Evolutionary conservation across 23 red algal species (phyloP).

Genomic region (Gracilaria vermiculophylla): DNA sequence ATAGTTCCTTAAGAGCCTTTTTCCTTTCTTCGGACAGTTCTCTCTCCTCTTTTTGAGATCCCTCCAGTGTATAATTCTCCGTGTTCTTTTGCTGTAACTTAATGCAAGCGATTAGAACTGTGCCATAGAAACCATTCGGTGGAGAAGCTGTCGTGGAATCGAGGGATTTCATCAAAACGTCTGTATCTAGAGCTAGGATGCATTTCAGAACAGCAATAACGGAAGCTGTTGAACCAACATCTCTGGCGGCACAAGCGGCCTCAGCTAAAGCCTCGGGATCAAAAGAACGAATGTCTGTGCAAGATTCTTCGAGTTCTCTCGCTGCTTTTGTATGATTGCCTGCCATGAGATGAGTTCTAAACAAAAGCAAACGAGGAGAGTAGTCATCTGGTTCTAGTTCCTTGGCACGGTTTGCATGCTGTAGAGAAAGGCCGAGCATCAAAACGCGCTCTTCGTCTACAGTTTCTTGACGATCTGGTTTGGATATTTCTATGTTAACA

Average conservation of each 20-base stretch:
- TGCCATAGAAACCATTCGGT: slow-evolving; percentile 58
- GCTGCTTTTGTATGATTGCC: slow-evolving; percentile 41
- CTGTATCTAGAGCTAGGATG: slow-evolving; percentile 37
- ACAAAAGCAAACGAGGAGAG: slow-evolving; percentile 58
- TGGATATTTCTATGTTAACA: not conserved
- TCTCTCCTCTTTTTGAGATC: not conserved
- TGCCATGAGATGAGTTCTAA: slow-evolving; percentile 38
- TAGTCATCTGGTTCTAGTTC: slow-evolving; percentile 51
- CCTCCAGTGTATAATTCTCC: not conserved
- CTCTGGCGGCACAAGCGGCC: slow-evolving; percentile 65
- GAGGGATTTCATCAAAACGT: not conserved
- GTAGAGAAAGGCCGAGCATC: slow-evolving; percentile 21
- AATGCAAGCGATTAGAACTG: slow-evolving; percentile 49
- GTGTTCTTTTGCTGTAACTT: slow-evolving; percentile 15
- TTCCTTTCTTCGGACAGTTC: not conserved
- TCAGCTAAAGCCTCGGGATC: slow-evolving; percentile 57
- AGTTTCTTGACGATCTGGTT: not conserved
- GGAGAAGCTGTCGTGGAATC: not conserved
- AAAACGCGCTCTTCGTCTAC: not conserved
- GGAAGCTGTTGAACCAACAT: slow-evolving; percentile 40
- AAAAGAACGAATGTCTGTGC: slow-evolving; percentile 47
- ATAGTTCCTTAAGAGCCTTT: not conserved
- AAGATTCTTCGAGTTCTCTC: slow-evolving; percentile 15
- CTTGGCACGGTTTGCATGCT: slow-evolving; percentile 54
- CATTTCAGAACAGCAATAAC: slow-evolving; percentile 58